Percentiles rank a stretch among this genome's conserved stretches.
Conservation (phyloP, 805 yeast genomes). For the Ogataea henricii region DNA sequence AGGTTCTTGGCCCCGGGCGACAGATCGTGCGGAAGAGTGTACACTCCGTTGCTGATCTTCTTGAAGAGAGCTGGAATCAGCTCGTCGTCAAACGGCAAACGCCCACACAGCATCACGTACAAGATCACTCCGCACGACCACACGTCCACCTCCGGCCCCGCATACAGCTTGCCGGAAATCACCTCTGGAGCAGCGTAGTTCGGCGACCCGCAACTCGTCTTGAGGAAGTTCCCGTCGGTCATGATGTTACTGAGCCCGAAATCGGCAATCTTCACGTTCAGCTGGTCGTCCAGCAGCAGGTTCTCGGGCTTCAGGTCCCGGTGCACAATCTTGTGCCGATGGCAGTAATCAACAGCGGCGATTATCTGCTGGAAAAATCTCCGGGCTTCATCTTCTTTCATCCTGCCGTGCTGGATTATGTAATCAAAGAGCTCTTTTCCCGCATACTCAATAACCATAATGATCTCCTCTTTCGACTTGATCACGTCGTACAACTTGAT, state of each 20-base stretch:
- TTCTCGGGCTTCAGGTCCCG: conserved; percentile 97
- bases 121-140: conserved; percentile 97
- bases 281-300: conserved; percentile 80
- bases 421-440: conserved; percentile 96
- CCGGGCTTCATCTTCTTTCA: conserved; percentile 90
- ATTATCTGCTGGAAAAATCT: conserved; percentile 95
- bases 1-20: conserved; percentile 83
- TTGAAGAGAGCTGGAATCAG: conserved; percentile 92
- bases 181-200: conserved; percentile 98
- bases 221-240: conserved; percentile 96
- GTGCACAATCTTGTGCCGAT: conserved; percentile 93
- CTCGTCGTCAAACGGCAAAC: conserved; percentile 95
- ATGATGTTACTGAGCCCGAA: conserved; percentile 92
- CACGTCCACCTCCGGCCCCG: conserved; percentile 98
- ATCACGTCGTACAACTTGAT: conserved; percentile 94
- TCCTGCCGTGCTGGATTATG: conserved; percentile 89
- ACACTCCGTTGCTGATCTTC: conserved; percentile 90
- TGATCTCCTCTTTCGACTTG: conserved; percentile 91
- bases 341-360: conserved; percentile 96
- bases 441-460: conserved; percentile 96
- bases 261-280: conserved; percentile 94
- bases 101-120: conserved; percentile 93
- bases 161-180: conserved; percentile 89
- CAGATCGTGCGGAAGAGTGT: conserved; percentile 83
- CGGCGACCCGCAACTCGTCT: conserved; percentile 95